Evolutionary conservation across 148 eudicot species (phyloP), one percentile per base, ranked within the genome.

Genomic region (Rhododendron ovatum): DNA sequence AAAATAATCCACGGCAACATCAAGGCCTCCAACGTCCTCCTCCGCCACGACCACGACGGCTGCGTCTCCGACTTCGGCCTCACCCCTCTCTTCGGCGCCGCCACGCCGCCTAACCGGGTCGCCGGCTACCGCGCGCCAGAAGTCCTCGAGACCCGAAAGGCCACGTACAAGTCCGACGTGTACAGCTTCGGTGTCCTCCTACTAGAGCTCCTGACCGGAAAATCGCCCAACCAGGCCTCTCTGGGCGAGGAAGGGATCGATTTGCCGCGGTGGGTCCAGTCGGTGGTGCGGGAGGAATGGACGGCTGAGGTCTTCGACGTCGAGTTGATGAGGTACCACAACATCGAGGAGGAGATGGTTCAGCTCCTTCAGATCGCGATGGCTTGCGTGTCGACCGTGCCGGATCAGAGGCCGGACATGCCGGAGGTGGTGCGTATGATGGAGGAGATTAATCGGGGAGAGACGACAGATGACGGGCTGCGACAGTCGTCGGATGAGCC

Each of bases 301-400:
- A 98, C 99, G 0, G 99, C 99, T 0, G 99, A 98, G 90, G 99
- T 98, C 7, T 95, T 98, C 48, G 99, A 98, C 45, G 98, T 94
- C n/a, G 99, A 98, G 90, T 89, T 98, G 15, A 95, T 95, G 98
- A 91, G 99, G 88, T 95, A 93, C 55, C 90, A 95, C 28, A 93
- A 97, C 85, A 94, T 95, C 0, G 99, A 98, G 86, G 99, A 98
- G 69, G 99, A 98, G 90, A 98, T 98, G 99, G 99, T 98, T 2
- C 99, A 98, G 87, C 87, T 95, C 37, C 87, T 98, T 51, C 99
- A 98, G 82, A 95, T 98, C 9, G 99, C 96, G 3, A 98, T 98
- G 99, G 89, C 98, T 0, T 98, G 99, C 83, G 99, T 98, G 0
- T 89, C 98, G 41, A 88, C 88, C 0, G 96, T 95, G 57, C 98